Conservation (phyloP, 768 basidiomycete species). For the Chalciporus pseudorubinellus region DNA sequence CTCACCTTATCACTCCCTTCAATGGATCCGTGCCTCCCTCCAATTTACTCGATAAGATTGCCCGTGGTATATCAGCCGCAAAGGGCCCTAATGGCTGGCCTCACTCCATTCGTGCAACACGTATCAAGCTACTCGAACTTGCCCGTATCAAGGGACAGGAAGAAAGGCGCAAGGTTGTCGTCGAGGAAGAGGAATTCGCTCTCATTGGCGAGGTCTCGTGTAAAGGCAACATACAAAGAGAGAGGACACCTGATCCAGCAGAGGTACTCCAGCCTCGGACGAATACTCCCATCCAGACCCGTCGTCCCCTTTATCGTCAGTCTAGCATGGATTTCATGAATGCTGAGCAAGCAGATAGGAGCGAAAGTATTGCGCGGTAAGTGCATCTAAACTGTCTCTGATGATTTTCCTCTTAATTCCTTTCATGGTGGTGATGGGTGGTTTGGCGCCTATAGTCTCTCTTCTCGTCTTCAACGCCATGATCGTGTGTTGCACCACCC, state of each 20-base stretch:
- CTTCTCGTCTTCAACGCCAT: slow-evolving; percentile 63
- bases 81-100: slow-evolving; percentile 81
- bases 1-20: slow-evolving; percentile 85
- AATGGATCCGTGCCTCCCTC: slow-evolving; percentile 80
- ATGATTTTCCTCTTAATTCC: slow-evolving; percentile 1
- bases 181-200: slow-evolving; percentile 45
- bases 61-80: slow-evolving; percentile 69
- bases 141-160: slow-evolving; percentile 66
- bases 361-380: slow-evolving; percentile 61
- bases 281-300: slow-evolving; percentile 45
- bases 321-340: slow-evolving; percentile 88
- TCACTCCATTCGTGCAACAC: slow-evolving; percentile 77
- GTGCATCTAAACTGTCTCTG: slow-evolving; percentile 25
- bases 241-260: slow-evolving; percentile 26
- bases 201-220: slow-evolving; percentile 8
- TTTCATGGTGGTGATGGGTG: slow-evolving; percentile 7
- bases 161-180: slow-evolving; percentile 38
- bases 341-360: slow-evolving; percentile 39
- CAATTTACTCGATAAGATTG: slow-evolving; percentile 84
- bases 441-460: slow-evolving; percentile 45
- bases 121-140: slow-evolving; percentile 77
- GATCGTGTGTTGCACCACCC: slow-evolving; percentile 64
- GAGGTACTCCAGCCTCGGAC: slow-evolving; percentile 49
- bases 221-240: slow-evolving; percentile 12
- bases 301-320: slow-evolving; percentile 67